These are phyloP conservation scores for Brachypodium distachyon DNA, from an alignment of 202 grass and related monocot species.

Conservation along the genomic window DNA sequence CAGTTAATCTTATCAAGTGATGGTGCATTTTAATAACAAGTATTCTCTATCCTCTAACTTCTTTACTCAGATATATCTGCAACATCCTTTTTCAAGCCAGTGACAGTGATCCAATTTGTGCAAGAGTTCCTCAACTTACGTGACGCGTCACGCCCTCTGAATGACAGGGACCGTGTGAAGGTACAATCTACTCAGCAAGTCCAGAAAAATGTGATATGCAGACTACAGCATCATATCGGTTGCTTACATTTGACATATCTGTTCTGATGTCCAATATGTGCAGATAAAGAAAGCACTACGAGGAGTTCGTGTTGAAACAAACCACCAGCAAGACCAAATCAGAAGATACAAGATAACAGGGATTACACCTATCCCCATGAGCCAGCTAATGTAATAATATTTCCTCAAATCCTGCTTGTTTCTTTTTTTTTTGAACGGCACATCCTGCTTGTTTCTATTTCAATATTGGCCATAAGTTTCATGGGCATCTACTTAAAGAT, in stretches of 20 bases:
- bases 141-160: constrained; percentile 31
- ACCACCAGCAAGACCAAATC: constrained; percentile 30
- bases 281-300: constrained; percentile 76
- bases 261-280: neutral
- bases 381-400: constrained; percentile 44
- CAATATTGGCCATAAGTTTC: too few species aligned
- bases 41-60: too few species aligned
- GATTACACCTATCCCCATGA: constrained; percentile 39
- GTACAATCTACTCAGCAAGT: neutral
- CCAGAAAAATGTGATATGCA: neutral
- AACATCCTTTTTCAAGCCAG: constrained; percentile 75
- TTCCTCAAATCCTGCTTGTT: neutral
- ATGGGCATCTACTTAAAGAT: neutral
- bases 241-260: neutral
- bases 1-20: neutral
- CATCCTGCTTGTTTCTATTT: neutral
- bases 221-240: neutral
- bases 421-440: neutral
- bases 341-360: constrained; percentile 74
- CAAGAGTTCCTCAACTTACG: constrained; percentile 37
- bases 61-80: constrained; percentile 55
- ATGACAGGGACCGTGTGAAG: constrained; percentile 45
- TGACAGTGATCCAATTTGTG: constrained; percentile 50
- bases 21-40: too few species aligned
- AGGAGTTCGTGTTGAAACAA: constrained; percentile 58